Conservation (phyloP, 257 asterid species). For the Solanum sejunctum region DNA sequence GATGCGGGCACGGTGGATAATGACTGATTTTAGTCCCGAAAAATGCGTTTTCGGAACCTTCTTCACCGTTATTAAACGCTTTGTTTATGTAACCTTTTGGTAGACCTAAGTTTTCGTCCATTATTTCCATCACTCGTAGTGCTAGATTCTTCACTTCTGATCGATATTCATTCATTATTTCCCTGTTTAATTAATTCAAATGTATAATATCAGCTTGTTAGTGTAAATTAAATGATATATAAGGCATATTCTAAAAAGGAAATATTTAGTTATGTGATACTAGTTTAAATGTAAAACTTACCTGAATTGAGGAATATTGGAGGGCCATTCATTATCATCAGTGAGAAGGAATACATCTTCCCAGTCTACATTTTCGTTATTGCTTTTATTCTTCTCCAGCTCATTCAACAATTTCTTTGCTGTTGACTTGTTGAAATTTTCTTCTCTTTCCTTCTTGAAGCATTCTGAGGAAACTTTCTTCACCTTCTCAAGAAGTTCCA, state of each 20-base stretch:
- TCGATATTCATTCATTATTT: slow-evolving; percentile 62
- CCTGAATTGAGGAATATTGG: slow-evolving; percentile 43
- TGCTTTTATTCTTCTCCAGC: slow-evolving; percentile 21
- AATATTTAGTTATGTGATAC: too few relatives aligned
- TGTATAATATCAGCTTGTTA: background rate
- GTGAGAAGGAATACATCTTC: slow-evolving; percentile 78
- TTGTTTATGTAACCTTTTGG: slow-evolving; percentile 49
- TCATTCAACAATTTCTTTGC: slow-evolving; percentile 35
- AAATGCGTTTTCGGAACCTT: slow-evolving; percentile 29
- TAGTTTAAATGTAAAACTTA: background rate
- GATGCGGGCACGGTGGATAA: slow-evolving; percentile 77
- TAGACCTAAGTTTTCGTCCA: slow-evolving; percentile 74
- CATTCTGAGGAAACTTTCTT: slow-evolving; percentile 55
- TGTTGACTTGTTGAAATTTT: slow-evolving; percentile 42
- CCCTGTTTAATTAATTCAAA: slow-evolving; percentile 25
- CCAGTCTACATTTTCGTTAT: slow-evolving; percentile 58
- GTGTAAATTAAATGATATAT: background rate
- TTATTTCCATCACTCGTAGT: slow-evolving; percentile 36
- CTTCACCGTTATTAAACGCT: slow-evolving; percentile 42
- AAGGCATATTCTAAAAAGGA: background rate
- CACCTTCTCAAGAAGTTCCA: slow-evolving; percentile 60
- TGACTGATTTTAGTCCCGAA: slow-evolving; percentile 92
- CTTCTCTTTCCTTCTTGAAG: slow-evolving; percentile 49
- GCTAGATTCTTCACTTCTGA: slow-evolving; percentile 54
- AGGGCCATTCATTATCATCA: slow-evolving; percentile 65